phyloP scores from a whole-genome alignment of 2,329 filamentous ascomycete genomes.

The Diaporthe sp. region DNA sequence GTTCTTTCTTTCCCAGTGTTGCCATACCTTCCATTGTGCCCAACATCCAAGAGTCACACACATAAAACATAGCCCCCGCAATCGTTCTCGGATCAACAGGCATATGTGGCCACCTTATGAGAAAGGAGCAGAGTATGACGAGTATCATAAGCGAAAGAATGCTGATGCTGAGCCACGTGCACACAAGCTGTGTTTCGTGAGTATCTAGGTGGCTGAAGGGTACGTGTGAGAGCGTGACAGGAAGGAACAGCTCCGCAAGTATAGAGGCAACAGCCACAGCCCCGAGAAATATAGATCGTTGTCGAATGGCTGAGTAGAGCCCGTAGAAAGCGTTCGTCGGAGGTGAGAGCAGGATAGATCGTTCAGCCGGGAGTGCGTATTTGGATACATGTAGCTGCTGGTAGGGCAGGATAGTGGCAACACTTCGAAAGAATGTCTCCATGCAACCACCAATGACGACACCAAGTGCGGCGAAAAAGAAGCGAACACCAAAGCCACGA shows the following conservation, averaged over 20 bases:
- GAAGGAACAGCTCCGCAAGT: constrained; percentile 52
- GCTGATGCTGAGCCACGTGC: constrained; percentile 49
- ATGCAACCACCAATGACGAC: constrained; percentile 47
- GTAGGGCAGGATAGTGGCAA: constrained; percentile 53
- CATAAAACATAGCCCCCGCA: constrained; percentile 51
- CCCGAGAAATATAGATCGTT: constrained; percentile 50
- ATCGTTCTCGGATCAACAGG: constrained; percentile 52
- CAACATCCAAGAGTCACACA: constrained; percentile 51
- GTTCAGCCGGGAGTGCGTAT: constrained; percentile 44
- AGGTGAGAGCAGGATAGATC: constrained; percentile 51
- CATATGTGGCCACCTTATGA: constrained; percentile 51
- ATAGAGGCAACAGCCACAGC: constrained; percentile 49
- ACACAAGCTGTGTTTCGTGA: constrained; percentile 47
- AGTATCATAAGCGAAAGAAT: constrained; percentile 53
- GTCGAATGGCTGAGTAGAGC: constrained; percentile 49
- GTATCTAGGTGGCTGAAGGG: constrained; percentile 53
- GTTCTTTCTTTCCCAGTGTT: constrained; percentile 45
- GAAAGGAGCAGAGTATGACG: constrained; percentile 49
- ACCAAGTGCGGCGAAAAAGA: constrained; percentile 55
- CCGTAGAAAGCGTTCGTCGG: constrained; percentile 49
- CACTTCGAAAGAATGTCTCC: constrained; percentile 37
- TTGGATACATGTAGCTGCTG: constrained; percentile 49
- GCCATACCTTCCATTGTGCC: constrained; percentile 47
- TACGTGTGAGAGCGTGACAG: constrained; percentile 54
- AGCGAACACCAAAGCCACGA: constrained; percentile 53